phyloP scores from a whole-genome alignment of 2,329 filamentous ascomycete species.

The Monosporascus sp. region DNA sequence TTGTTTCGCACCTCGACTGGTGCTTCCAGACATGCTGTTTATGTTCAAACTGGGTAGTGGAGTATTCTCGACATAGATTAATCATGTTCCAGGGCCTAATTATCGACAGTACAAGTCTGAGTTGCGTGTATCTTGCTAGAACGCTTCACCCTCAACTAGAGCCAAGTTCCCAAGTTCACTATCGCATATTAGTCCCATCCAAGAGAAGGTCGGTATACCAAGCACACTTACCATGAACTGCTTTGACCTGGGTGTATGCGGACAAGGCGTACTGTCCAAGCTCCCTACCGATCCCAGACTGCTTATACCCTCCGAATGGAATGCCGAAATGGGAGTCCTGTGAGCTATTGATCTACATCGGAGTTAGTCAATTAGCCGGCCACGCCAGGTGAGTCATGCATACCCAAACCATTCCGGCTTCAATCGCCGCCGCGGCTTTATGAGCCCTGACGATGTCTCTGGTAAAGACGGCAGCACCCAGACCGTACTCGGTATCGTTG shows the following conservation, averaged over 20 bases:
- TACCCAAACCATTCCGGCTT: constrained; percentile 51
- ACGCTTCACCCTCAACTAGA: not conserved
- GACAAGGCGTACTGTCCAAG: constrained; percentile 23
- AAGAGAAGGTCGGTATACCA: not conserved
- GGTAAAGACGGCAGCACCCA: constrained; percentile 58
- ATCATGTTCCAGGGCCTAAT: too few relatives aligned
- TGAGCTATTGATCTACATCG: constrained; percentile 37
- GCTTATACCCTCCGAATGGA: constrained; percentile 43
- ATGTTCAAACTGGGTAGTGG: too few relatives aligned
- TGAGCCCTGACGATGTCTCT: constrained; percentile 48
- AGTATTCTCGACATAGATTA: too few relatives aligned
- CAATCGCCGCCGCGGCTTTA: constrained; percentile 48
- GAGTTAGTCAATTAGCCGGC: not conserved
- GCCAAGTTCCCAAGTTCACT: not conserved
- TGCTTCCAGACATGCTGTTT: too few relatives aligned
- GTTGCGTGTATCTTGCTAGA: too few relatives aligned
- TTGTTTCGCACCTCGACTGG: too few relatives aligned
- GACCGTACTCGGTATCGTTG: constrained; percentile 54
- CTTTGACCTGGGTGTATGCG: not conserved
- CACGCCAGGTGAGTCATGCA: not conserved
- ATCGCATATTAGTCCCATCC: not conserved
- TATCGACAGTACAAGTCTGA: too few relatives aligned
- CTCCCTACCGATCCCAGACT: constrained; percentile 42
- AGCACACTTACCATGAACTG: constrained; percentile 1
- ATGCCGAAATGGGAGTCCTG: constrained; percentile 40